These are phyloP conservation scores for Podila clonocystis DNA, from an alignment of 192 early-diverging fungal genomes.

Conservation along the genomic window DNA sequence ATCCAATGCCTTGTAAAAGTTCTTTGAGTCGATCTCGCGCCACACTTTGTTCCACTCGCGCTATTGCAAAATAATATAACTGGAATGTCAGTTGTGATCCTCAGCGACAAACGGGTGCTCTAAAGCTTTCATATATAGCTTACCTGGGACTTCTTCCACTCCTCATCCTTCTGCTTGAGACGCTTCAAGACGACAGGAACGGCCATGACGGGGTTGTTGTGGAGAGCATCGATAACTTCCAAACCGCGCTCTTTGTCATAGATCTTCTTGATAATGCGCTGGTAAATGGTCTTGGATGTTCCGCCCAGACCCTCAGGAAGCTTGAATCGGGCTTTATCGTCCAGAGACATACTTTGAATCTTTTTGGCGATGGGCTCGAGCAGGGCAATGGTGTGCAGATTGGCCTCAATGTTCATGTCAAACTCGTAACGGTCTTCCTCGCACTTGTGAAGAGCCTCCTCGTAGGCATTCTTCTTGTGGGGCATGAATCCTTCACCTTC, in stretches of 20 bases:
- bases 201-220: slow-evolving; percentile 89
- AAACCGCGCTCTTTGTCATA: slow-evolving; percentile 88
- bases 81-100: neutral
- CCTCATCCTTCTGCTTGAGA: slow-evolving; percentile 98
- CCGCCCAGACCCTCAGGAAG: slow-evolving; percentile 84
- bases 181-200: slow-evolving; percentile 95
- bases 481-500: slow-evolving; percentile 91
- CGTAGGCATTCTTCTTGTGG: slow-evolving; percentile 91
- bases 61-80: slow-evolving; percentile 51
- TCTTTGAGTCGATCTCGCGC: slow-evolving; percentile 93
- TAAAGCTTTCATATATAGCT: neutral
- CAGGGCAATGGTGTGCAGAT: slow-evolving; percentile 87
- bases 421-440: slow-evolving; percentile 96
- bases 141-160: slow-evolving; percentile 92
- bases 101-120: neutral
- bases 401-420: slow-evolving; percentile 97
- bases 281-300: slow-evolving; percentile 87
- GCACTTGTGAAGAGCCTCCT: slow-evolving; percentile 94
- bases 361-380: slow-evolving; percentile 90
- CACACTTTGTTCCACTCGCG: slow-evolving; percentile 97
- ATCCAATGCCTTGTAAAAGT: slow-evolving; percentile 95
- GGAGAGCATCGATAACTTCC: slow-evolving; percentile 93
- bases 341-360: slow-evolving; percentile 83
- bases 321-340: slow-evolving; percentile 79
- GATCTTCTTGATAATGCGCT: slow-evolving; percentile 94